These are phyloP conservation scores for Chaetomium sp. DNA, from an alignment of 2,329 filamentous ascomycete genomes.

Conservation along the genomic window DNA sequence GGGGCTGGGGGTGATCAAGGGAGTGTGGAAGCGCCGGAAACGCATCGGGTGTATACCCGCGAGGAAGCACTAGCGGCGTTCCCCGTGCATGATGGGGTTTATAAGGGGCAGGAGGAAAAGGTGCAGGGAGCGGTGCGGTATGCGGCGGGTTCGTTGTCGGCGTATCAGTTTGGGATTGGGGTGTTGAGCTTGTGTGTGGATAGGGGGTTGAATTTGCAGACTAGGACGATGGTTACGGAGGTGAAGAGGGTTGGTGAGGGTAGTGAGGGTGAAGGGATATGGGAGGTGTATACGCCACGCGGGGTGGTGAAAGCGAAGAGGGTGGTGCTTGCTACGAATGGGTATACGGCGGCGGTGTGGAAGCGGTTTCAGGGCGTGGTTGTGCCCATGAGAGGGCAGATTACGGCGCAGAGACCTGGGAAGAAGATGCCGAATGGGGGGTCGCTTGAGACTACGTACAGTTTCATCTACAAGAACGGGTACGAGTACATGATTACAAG, in stretches of 20 bases:
- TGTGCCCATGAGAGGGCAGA: constrained; percentile 44
- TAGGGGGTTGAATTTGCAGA: constrained; percentile 44
- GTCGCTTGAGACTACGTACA: constrained; percentile 46
- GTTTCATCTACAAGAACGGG: constrained; percentile 52
- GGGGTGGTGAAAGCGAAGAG: constrained; percentile 36
- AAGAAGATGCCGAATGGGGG: constrained; percentile 31
- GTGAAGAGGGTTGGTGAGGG: constrained; percentile 5
- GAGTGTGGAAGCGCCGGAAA: constrained; percentile 34
- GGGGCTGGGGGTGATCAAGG: neutral
- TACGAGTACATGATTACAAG: constrained; percentile 64
- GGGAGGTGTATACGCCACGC: constrained; percentile 37
- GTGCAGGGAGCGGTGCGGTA: constrained; percentile 44
- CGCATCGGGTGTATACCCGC: constrained; percentile 30
- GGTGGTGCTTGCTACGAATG: constrained; percentile 49
- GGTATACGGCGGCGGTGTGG: constrained; percentile 42
- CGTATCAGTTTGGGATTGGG: constrained; percentile 34
- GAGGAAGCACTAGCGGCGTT: constrained; percentile 38
- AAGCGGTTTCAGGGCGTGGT: constrained; percentile 40
- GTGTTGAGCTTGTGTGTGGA: constrained; percentile 40
- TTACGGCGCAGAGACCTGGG: constrained; percentile 38
- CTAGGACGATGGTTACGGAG: constrained; percentile 37
- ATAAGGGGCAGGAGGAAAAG: constrained; percentile 21
- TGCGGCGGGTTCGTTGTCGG: constrained; percentile 36
- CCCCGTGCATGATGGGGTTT: constrained; percentile 20
- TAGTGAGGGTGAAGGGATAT: constrained; percentile 22